Base-by-base conservation (phyloP, 2,329 filamentous ascomycete species). In the Metarhizium rileyi region DNA sequence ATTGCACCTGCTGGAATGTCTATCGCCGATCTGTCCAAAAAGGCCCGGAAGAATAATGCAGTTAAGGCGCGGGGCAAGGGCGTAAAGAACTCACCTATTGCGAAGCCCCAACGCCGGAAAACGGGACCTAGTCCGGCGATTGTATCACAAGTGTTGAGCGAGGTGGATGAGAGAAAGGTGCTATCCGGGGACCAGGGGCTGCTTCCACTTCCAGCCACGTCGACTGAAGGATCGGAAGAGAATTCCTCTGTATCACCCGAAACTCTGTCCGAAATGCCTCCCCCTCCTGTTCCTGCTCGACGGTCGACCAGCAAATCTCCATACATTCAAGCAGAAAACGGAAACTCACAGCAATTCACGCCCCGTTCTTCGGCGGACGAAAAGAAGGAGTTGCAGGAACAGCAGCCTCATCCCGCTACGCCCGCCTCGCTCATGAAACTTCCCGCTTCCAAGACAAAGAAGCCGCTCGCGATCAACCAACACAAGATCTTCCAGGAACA, bases 371-470 rank as follows among this genome's bases (percentile, higher is more conserved):
- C 46, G 36, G 30, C 46, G 1, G 50, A 50, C n/a, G 48, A 51
- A 41, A 47, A 47, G 30, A 50, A 30, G 20, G 53, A 48, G 28
- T 18, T 44, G 41, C 50, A 46, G 36, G 50, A 33, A 45, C 50
- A 43, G 35, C 72, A 71, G 47, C 71, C 69, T 57, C 80, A 82
- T 47, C 87, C 87, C 10, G 90, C 88, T 1, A 95, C 90, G 0
- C 90, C 90, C 1, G 88, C 90, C 8, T 95, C 90, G 6, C 69
- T 95, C 51, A 95, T 96, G 86, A 85, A 81, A 59, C 74, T 91
- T 41, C 76, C 74, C 3, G 74, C 76, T 25, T 77, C 77, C 59
- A 72, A 72, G 57, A 66, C 70, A 47, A 77, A 76, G 54, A 73
- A 72, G 50, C 63, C 66, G 14, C 66, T 28, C n/a, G 43, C 73